Evolutionary conservation across 2,329 filamentous ascomycete species (phyloP), one percentile per base, ranked within the genome.

Genomic region (Diaporthe longicolla): DNA sequence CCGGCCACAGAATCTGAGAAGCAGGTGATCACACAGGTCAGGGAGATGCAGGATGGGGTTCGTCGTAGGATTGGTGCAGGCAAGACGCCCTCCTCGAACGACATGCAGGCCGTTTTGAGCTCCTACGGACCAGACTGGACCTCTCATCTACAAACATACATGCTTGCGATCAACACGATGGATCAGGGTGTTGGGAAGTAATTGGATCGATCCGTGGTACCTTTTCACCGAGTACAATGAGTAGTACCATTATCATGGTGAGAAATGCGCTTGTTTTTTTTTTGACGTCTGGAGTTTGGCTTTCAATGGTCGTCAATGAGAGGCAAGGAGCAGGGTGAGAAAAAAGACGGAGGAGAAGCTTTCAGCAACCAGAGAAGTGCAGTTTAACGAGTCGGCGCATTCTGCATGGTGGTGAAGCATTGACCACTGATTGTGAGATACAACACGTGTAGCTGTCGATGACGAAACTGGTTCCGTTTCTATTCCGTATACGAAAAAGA

Each of bases 101-200:
- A 58, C 35, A 70, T 32, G n/a, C 1, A 15, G 6, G 66, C 66
- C 19, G 48, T 70, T n/a, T 17, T 58, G 24, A 45, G 35, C 35
- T 61, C 35, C n/a, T 32, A n/a, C 17, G 37, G 13, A 11, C 11
- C 37, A 32, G 66, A n/a, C 52, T 58, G 52, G 29, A 19, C 19
- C 4, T 21, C 15, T 4, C 8, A 45, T 9, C 10, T 48, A 8
- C 58, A 26, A 4, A 70, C 19, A 2, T 70, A 48, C 52, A 15
- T 7, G 2, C 66, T 70, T 11, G 66, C 66, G 37, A 17, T 43
- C n/a, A 35, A 70, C 10, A 58, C 65, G 4, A 70, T 70, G 52
- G 37, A 70, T 26, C 66, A 48, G 19, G 52, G 52, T 7, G 24
- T 58, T 24, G 15, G 9, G 45, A 58, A 1, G 17, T 63, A 17